These are phyloP conservation scores for Teratosphaeria pseudoeucalypti DNA, from an alignment of 2,329 filamentous ascomycete species.

Conservation along the genomic window DNA sequence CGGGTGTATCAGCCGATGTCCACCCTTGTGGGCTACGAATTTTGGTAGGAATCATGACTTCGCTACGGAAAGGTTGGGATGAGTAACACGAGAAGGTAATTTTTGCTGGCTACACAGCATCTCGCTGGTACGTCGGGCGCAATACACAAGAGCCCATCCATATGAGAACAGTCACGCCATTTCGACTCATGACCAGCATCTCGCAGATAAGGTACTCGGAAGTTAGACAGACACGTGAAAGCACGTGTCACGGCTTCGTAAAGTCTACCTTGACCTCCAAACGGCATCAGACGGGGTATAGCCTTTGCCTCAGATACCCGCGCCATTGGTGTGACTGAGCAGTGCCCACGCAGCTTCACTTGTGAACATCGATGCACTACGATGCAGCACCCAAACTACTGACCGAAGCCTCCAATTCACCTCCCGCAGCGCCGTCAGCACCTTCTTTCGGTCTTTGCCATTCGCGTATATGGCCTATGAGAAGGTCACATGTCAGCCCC, in stretches of 20 bases:
- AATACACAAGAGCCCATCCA: background rate
- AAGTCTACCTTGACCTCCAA: background rate
- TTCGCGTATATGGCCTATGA: conserved; percentile 60
- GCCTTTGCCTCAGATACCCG: background rate
- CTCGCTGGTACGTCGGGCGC: background rate
- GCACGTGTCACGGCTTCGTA: background rate
- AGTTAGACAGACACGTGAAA: background rate
- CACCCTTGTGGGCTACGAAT: background rate
- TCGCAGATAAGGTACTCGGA: background rate
- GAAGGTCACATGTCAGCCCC: background rate
- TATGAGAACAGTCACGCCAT: background rate
- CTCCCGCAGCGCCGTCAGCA: background rate
- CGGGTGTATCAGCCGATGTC: background rate
- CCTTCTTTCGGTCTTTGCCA: conserved; percentile 55
- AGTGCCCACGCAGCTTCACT: background rate
- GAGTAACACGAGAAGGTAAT: background rate
- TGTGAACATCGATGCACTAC: background rate
- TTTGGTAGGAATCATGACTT: no score
- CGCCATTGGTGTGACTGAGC: background rate
- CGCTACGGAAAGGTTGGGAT: background rate
- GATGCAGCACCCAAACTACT: background rate
- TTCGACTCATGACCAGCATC: background rate
- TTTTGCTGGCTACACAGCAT: background rate
- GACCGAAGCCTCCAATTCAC: background rate
- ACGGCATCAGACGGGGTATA: background rate